phyloP scores from a whole-genome alignment of 202 grass and related monocot genomes.

The Schoenoplectus tabernaemontani region DNA sequence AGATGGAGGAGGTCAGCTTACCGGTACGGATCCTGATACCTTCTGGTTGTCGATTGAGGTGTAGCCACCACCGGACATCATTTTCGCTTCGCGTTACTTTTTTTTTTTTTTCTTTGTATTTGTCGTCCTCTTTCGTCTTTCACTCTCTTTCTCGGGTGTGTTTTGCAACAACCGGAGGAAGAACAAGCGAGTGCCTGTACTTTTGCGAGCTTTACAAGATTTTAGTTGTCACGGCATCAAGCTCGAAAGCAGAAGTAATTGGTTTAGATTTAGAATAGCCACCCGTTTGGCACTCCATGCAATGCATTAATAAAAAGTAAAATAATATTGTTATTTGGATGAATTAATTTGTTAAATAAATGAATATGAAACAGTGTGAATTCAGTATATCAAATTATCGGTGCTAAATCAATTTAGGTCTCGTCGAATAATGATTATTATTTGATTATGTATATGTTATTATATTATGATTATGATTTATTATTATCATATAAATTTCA shows the following conservation, averaged over 20 bases:
- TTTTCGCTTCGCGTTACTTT: slow-evolving; percentile 16
- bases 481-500: too few species aligned
- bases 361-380: too few species aligned
- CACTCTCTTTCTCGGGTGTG: neutral
- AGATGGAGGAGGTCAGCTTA: slow-evolving; percentile 18
- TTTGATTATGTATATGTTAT: too few species aligned
- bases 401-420: too few species aligned
- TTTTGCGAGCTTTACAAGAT: neutral
- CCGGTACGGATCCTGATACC: slow-evolving; percentile 87
- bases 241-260: neutral
- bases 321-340: too few species aligned
- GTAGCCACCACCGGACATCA: slow-evolving; percentile 99
- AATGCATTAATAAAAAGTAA: too few species aligned
- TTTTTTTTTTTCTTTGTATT: neutral
- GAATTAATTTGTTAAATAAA: too few species aligned
- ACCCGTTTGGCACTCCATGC: too few species aligned
- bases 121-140: neutral
- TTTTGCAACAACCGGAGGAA: neutral
- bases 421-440: too few species aligned
- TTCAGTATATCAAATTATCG: too few species aligned
- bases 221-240: neutral
- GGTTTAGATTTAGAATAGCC: too few species aligned
- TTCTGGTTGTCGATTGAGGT: slow-evolving; percentile 71
- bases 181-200: neutral
- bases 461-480: too few species aligned